Evolutionary conservation across 2,329 filamentous ascomycete species (phyloP).

Genomic region (Nigrograna mackinnonii): DNA sequence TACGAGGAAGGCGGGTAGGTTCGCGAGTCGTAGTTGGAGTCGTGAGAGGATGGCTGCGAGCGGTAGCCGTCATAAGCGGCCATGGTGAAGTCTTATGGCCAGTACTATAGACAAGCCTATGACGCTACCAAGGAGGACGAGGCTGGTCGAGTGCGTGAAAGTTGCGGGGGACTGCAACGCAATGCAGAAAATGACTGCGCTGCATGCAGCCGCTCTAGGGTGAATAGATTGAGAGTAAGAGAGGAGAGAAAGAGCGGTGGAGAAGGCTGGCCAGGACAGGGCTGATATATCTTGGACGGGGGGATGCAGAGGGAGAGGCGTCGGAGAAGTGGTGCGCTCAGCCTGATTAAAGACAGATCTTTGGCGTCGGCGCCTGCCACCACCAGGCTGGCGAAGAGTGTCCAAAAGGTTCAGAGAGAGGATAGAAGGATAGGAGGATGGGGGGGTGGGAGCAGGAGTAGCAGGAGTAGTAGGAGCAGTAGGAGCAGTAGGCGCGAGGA

Average conservation of each 20-base stretch:
- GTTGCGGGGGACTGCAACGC: neutral
- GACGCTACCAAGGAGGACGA: neutral
- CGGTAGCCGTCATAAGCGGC: constrained; percentile 49
- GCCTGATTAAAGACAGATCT: no score
- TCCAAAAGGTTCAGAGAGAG: no score
- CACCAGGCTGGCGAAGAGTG: no score
- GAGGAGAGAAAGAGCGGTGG: constrained; percentile 1
- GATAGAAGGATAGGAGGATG: no score
- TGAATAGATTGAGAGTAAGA: constrained; percentile 1
- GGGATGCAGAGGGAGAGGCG: constrained; percentile 2
- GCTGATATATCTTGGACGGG: constrained; percentile 7
- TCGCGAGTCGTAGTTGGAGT: constrained; percentile 21
- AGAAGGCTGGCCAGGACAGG: constrained; percentile 7
- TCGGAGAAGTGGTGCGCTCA: neutral
- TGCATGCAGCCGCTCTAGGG: constrained; percentile 3
- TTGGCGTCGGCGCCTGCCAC: no score
- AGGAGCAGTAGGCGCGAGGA: no score
- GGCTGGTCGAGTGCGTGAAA: neutral
- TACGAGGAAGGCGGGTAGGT: constrained; percentile 20
- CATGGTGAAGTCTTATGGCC: constrained; percentile 10
- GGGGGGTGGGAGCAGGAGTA: no score
- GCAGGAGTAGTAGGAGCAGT: no score
- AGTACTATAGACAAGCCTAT: neutral
- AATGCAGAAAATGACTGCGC: neutral
- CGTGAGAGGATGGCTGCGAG: constrained; percentile 23